Conservation (phyloP, 768 basidiomycete genomes). For the Harrya chromipes region DNA sequence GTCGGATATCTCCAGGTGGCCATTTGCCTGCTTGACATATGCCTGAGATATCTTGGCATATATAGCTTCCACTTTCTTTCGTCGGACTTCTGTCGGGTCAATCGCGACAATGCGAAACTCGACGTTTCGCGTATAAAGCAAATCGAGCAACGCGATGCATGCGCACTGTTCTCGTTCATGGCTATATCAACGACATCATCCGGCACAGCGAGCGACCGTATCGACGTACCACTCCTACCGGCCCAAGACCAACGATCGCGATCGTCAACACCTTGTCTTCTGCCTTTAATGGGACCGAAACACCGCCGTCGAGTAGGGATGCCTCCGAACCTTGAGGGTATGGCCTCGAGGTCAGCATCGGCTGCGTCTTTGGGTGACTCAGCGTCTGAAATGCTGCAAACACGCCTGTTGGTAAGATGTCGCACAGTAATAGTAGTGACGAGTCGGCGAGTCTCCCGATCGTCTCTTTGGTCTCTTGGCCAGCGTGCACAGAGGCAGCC, state of each 20-base stretch:
- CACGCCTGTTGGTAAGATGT: constrained; percentile 77
- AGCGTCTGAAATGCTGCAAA: constrained; percentile 73
- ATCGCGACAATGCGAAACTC: constrained; percentile 60
- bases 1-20: constrained; percentile 48
- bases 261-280: constrained; percentile 56
- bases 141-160: constrained; percentile 60
- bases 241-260: constrained; percentile 72
- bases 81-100: constrained; percentile 55
- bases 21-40: constrained; percentile 21
- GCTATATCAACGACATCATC: neutral
- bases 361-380: constrained; percentile 66
- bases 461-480: constrained; percentile 32
- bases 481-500: constrained; percentile 6
- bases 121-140: constrained; percentile 43
- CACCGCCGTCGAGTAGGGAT: constrained; percentile 28
- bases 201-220: neutral
- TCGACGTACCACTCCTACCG: constrained; percentile 61
- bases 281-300: constrained; percentile 38
- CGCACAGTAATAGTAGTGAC: constrained; percentile 68
- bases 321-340: constrained; percentile 45
- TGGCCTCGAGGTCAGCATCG: constrained; percentile 54
- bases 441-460: constrained; percentile 52
- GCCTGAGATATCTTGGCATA: constrained; percentile 42
- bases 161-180: constrained; percentile 44
- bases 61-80: constrained; percentile 58